A percentile compares a stretch with the other conserved stretches of the same genome.
Evolutionary conservation across 23 red algal species (phyloP).

Genomic region (Gracilariopsis chorda): DNA sequence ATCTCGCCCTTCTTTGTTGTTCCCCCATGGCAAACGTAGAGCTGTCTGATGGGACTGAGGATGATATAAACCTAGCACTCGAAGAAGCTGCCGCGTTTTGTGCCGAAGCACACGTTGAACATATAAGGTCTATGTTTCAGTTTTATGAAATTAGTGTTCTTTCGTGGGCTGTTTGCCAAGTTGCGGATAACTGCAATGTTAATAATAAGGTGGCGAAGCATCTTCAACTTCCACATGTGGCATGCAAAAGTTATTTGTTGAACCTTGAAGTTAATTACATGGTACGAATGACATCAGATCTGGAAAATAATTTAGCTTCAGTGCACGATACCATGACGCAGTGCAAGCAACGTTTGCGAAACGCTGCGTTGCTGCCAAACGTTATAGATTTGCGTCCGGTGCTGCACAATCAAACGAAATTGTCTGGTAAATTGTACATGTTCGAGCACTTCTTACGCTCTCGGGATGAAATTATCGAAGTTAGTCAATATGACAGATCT

Average conservation of each 20-base stretch:
- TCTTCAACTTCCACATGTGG: not conserved
- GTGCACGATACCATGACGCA: not conserved
- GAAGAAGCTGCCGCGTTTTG: not conserved
- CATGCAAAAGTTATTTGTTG: not conserved
- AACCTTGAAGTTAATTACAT: not conserved
- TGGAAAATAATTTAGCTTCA: not conserved
- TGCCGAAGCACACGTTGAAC: not conserved
- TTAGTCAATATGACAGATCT: not conserved
- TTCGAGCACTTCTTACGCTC: not conserved
- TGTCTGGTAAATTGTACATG: not conserved
- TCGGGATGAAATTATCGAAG: not conserved
- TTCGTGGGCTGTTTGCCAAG: not conserved
- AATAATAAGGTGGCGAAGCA: not conserved
- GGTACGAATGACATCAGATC: not conserved
- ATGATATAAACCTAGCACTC: not conserved
- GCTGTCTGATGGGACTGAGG: not conserved
- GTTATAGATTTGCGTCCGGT: not conserved
- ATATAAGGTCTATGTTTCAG: not conserved
- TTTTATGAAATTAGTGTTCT: not conserved
- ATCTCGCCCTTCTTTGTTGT: not conserved
- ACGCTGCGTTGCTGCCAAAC: not conserved
- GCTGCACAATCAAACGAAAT: not conserved
- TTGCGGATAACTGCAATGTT: not conserved
- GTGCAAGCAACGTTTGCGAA: not conserved
- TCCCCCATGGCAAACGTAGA: not conserved